Base-by-base conservation (phyloP, 129 eudicot species). In the Helianthus tuberosus region DNA sequence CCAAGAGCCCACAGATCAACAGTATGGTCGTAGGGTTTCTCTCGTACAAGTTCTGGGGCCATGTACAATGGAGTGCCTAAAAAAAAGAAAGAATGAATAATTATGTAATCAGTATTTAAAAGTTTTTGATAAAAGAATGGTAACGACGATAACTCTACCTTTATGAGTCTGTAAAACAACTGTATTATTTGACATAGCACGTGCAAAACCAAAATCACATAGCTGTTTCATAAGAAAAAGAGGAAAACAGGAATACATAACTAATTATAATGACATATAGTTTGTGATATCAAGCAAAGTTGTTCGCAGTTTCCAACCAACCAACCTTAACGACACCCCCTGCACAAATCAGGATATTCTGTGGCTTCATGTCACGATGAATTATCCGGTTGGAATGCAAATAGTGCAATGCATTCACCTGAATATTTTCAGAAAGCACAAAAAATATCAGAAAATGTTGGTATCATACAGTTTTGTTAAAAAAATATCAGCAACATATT, bases 341-440 rank as follows among this genome's bases (percentile, higher is more conserved):
- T 27, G 99, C 84, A 71, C 96, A 91, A 73, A 95, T 95, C 68
- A 95, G 88, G 61, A 95, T 95, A 75, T 95, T 95, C 66, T 95
- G 97, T 17, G 99, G 99, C 83, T 95, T 95, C 99, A 95, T 95
- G 79, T 95, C 99, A 65, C 99, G 96, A 68, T 95, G 99, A 69
- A 91, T 95, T 49, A 91, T 91, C 46, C 99, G 91, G 82, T 95
- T 95, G 44, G 99, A 95, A 77, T 95, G 99, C 52, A 95, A 77
- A 77, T 95, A 95, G 68, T 95, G 91, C 89, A 95, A 81, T 46
- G 99, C 99, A 69, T 86, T 89, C 39, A 89, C 99, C 99, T 95
- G 93, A 38, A 74, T 64, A 46, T 79, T 65, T 72, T 75, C 23
- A 39, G 29, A 64, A 32, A 58, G 52, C 72, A 57, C 39, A 32